Conservation (phyloP, 2,329 filamentous ascomycete genomes). For the Thermoascus crustaceus region DNA sequence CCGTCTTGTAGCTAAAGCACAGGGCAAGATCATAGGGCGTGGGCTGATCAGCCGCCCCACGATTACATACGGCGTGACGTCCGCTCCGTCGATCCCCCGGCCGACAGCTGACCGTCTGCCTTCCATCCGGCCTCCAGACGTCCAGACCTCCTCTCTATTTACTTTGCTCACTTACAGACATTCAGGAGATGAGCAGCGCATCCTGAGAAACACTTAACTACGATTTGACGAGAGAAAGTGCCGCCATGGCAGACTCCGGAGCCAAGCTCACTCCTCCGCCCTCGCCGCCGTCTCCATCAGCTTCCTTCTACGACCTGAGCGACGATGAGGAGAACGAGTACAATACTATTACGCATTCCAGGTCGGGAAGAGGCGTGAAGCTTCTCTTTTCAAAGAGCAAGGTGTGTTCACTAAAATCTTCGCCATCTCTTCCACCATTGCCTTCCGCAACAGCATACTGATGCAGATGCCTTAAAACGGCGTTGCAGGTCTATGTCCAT, state of each 20-base stretch:
- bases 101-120: too few relatives aligned
- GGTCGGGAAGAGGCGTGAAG: conserved; percentile 76
- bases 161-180: too few relatives aligned
- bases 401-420: conserved; percentile 40
- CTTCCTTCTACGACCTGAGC: conserved; percentile 89
- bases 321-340: conserved; percentile 96
- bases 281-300: conserved; percentile 61
- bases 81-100: too few relatives aligned
- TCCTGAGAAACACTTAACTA: background rate
- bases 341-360: conserved; percentile 78
- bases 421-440: background rate
- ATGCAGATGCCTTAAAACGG: background rate
- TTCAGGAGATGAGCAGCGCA: background rate
- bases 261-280: conserved; percentile 31
- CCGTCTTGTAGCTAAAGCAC: too few relatives aligned
- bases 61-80: too few relatives aligned
- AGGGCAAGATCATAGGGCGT: too few relatives aligned
- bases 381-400: conserved; percentile 96
- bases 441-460: background rate
- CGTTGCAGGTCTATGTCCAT: conserved; percentile 77
- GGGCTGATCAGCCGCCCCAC: too few relatives aligned
- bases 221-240: background rate
- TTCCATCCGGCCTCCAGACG: too few relatives aligned
- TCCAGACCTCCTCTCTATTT: too few relatives aligned
- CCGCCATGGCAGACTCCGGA: conserved; percentile 2